These are phyloP conservation scores for Selaginella moellendorffii DNA, from an alignment of 75 land plant species.

Conservation along the genomic window DNA sequence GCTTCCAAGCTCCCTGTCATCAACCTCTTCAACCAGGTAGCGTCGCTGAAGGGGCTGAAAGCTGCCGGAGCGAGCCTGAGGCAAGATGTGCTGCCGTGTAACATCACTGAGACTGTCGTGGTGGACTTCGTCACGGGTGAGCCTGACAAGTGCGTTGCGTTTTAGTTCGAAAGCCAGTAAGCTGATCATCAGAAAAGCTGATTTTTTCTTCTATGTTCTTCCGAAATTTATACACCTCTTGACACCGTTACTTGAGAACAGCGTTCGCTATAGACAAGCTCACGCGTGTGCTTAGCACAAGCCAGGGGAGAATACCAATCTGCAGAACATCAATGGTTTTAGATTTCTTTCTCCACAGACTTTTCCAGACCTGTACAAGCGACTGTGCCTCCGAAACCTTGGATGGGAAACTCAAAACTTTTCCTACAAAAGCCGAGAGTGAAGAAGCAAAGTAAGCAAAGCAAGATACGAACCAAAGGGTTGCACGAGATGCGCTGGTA, in stretches of 20 bases:
- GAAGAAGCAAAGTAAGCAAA: background rate
- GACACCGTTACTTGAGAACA: background rate
- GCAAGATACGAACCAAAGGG: background rate
- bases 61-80: constrained; percentile 85
- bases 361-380: background rate
- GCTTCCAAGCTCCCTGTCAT: constrained; percentile 72
- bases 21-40: constrained; percentile 90
- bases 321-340: background rate
- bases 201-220: background rate
- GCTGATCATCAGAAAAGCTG: background rate
- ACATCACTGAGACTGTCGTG: constrained; percentile 35
- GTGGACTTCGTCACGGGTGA: constrained; percentile 67
- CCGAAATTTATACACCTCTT: background rate
- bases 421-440: background rate
- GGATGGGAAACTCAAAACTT: background rate
- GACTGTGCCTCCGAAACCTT: background rate
- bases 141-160: constrained; percentile 37
- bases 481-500: background rate
- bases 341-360: background rate
- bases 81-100: constrained; percentile 71
- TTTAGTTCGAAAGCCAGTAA: no score
- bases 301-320: background rate
- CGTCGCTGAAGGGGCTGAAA: constrained; percentile 62
- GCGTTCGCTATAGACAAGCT: background rate
- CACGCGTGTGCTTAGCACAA: background rate